Evolutionary conservation across 371 early-diverging fungal genomes (phyloP), one percentile per base, ranked within the genome.

Genomic region (Parasitella parasitica): DNA sequence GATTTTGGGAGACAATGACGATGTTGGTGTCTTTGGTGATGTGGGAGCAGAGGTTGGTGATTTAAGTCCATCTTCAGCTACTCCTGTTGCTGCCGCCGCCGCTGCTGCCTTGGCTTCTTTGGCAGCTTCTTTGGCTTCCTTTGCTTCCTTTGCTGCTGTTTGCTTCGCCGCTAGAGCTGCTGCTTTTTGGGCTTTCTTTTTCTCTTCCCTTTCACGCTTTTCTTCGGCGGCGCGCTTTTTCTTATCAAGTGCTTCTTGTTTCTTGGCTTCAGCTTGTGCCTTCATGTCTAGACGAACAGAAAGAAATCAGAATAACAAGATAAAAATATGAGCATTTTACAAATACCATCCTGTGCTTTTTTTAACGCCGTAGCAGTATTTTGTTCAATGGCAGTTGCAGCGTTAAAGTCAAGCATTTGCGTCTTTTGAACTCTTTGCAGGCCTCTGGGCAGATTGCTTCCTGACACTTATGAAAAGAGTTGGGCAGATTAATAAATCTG

Each of bases 361-460:
- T 66, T 58, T 2, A 54, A 16, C 12, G 54, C 66, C 34, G 55
- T 32, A 8, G 59, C 50, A 32, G 32, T 39, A 35, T 50, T 65
- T 34, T 61, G 66, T 39, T 66, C 54, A 36, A 72, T 27, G 34
- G 62, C 63, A 37, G 69, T 57, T 15, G 69, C 63, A 28, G 65
- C 58, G 24, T 49, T 48, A 22, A 72, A 59, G 32, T 69, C 69
- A 28, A 72, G 52, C 69, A 72, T 69, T 60, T 69, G 72, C 0
- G 60, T 63, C 32, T 54, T 65, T 37, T 66, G 59, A 12, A 43
- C 54, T 13, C 57, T 32, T 46, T 66, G 66, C 12, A 72, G 54
- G 12, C 72, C 72, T 48, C 57, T 58, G 27, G 72, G 72, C 8
- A 69, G 9, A 43, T 41, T 63, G 13, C 18, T 39, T 11, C 39